Percentiles rank a stretch among this genome's conserved stretches.
These are phyloP conservation scores for Chenopodium album DNA, from an alignment of 148 eudicot genomes.

Conservation along the genomic window DNA sequence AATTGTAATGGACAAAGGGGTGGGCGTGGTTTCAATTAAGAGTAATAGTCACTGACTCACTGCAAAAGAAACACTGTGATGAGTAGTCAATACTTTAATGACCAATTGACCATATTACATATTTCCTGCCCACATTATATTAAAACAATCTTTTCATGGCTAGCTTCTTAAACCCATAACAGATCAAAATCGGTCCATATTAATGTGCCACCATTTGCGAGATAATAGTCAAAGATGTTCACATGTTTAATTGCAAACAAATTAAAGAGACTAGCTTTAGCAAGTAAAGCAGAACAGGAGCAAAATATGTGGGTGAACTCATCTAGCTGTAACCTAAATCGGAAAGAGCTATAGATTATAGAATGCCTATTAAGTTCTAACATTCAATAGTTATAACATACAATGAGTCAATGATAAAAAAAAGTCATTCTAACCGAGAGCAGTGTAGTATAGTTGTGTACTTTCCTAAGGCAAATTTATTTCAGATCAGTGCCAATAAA, in stretches of 20 bases:
- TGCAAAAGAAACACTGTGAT: too few relatives aligned
- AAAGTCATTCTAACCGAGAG: background rate
- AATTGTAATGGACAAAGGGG: slow-evolving; percentile 50
- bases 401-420: background rate
- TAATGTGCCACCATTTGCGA: background rate
- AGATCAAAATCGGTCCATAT: background rate
- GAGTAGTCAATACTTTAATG: too few relatives aligned
- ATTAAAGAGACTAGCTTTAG: background rate
- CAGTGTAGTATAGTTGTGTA: slow-evolving; percentile 42
- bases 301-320: background rate
- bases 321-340: background rate
- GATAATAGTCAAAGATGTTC: background rate
- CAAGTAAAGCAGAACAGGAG: background rate
- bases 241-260: background rate
- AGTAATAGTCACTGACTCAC: too few relatives aligned
- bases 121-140: background rate
- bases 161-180: background rate
- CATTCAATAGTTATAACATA: background rate
- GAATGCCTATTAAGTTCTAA: background rate
- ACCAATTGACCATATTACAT: too few relatives aligned
- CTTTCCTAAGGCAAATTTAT: slow-evolving; percentile 2
- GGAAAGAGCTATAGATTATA: background rate
- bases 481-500: slow-evolving; percentile 39
- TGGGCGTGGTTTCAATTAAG: slow-evolving; percentile 49
- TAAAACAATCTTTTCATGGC: background rate